Base-by-base conservation (phyloP, 2,329 filamentous ascomycete species). In the Incumbomyces delicatus region DNA sequence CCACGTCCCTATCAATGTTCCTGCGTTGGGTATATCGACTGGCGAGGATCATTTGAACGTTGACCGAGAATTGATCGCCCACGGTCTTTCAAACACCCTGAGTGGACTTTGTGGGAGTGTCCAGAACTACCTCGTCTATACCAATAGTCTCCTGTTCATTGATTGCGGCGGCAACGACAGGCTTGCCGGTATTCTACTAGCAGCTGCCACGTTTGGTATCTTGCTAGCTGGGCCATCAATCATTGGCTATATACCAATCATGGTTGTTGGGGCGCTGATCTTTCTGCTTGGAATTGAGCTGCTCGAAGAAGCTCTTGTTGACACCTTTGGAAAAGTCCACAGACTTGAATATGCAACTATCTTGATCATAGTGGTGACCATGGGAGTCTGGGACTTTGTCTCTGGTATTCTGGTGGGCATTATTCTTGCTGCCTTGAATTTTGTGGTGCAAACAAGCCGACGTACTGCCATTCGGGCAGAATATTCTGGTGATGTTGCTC, bases 301-400 rank as follows among this genome's bases (percentile, higher is more conserved):
- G 29, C 74, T 96, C 50, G 71, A 86, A 48, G 92, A 98, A 64
- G 92, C 92, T 2, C 69, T 98, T 3, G 87, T 88, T 71, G 78
- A 86, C 48, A 94, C 92, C 0, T 85, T 87, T 62, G 88, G 88
- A 53, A 94, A 92, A 65, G 72, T 96, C 32, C 87, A 94, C 62
- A 70, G 76, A 44, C 78, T 90, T 11, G 92, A 98, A 61, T 98
- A 95, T 63, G 62, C 92, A 30, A 98, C 92, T 6, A 86, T 82
- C 38, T 70, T 95, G 47, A 80, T 81, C 32, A 96, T 96, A 54
- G 88, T 95, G 1, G 70, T 95, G 16, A 87, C 94, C 33, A 98
- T 98, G 92, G 92, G 92, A 1, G 80, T 88, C 8, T 90, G 94
- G 67, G 92, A 98, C 65, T 98, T 98, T 61, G 92, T 98, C 3